These are phyloP conservation scores for Crithidia acanthocephali DNA, from an alignment of 208 protist species.

Conservation along the genomic window DNA sequence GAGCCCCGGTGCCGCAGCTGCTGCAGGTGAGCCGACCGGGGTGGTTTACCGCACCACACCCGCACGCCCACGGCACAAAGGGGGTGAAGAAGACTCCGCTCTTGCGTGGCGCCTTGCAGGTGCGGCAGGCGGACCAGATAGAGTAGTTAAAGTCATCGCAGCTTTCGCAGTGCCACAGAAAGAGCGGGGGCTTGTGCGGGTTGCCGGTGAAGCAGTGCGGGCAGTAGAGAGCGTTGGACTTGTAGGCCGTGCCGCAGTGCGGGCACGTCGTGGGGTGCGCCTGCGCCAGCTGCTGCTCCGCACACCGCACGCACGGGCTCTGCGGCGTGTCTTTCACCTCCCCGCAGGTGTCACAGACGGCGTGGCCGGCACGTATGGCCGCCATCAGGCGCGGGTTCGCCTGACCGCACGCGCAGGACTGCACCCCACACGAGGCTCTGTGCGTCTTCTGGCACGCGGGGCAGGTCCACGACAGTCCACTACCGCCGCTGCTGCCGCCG, in stretches of 20 bases:
- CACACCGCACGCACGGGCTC: slow-evolving; percentile 38
- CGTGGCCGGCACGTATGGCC: slow-evolving; percentile 9
- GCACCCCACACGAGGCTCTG: slow-evolving; percentile 12
- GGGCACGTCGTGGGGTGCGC: slow-evolving; percentile 29
- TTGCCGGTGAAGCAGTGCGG: slow-evolving; percentile 56
- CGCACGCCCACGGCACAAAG: slow-evolving; percentile 71
- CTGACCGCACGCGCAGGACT: slow-evolving; percentile 25
- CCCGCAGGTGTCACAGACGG: slow-evolving; percentile 48
- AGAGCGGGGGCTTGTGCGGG: slow-evolving; percentile 35
- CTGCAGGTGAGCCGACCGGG: slow-evolving; percentile 53
- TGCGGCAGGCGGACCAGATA: slow-evolving; percentile 69
- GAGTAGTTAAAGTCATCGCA: slow-evolving; percentile 71
- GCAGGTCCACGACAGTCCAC: slow-evolving; percentile 66
- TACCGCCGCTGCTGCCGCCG: background rate
- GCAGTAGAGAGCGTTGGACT: slow-evolving; percentile 57
- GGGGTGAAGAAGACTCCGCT: slow-evolving; percentile 42
- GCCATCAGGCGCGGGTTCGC: slow-evolving; percentile 35
- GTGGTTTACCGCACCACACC: slow-evolving; percentile 66
- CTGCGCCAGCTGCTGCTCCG: slow-evolving; percentile 9
- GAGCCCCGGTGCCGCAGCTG: slow-evolving; percentile 34
- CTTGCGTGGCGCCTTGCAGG: slow-evolving; percentile 41
- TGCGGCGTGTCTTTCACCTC: slow-evolving; percentile 22
- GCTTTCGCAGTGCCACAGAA: slow-evolving; percentile 68
- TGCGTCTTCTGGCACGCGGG: slow-evolving; percentile 28
- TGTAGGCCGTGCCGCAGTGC: slow-evolving; percentile 42